Evolutionary conservation across 176 grass and related monocot species (phyloP), one percentile per base, ranked within the genome.

Genomic region (Bolboschoenus planiculmis): DNA sequence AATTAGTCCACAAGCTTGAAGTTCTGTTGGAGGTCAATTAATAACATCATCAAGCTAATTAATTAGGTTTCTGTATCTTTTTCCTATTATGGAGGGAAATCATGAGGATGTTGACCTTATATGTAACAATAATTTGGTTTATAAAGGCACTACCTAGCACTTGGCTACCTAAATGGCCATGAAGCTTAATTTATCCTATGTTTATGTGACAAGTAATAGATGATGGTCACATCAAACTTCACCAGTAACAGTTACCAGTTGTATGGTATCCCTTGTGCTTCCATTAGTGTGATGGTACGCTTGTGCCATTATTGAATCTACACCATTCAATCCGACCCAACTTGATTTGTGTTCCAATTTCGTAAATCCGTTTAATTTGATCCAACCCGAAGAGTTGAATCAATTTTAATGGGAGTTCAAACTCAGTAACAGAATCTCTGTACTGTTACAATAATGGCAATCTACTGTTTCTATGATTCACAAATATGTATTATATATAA

Each of bases 51-150:
- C 40, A 4, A 72, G 21, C 20, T 4, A 26, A 44, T 26, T 72
- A 26, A 72, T 71, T 72, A 26, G n/a, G n/a, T 67, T 67, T 36
- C n/a, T 43, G 44, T 71, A 71, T 71, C 3, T 71, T n/a, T 71
- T 71, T 43, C 20, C 8, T 15, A 44, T 10, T 43, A 24, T 71
- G 66, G 20, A 11, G 18, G n/a, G n/a, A 24, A 68, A 43, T 24
- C 37, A 43, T 43, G 10, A 23, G 36, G 20, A 70, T 23, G 8
- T 71, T 35, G 63, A 67, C 33, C 30, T 37, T 67, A 13, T 61
- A 3, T 61, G 24, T 61, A 37, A 36, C 34, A 20, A 71, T 42
- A 43, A 71, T 20, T 5, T 14, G 14, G 11, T 64, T 24, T 9
- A 26, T 58, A 58, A 58, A 24, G 56, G 7, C 56, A 58, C 21